phyloP scores from a whole-genome alignment of 202 grass and related monocot species.

The Schoenoplectus triqueter region DNA sequence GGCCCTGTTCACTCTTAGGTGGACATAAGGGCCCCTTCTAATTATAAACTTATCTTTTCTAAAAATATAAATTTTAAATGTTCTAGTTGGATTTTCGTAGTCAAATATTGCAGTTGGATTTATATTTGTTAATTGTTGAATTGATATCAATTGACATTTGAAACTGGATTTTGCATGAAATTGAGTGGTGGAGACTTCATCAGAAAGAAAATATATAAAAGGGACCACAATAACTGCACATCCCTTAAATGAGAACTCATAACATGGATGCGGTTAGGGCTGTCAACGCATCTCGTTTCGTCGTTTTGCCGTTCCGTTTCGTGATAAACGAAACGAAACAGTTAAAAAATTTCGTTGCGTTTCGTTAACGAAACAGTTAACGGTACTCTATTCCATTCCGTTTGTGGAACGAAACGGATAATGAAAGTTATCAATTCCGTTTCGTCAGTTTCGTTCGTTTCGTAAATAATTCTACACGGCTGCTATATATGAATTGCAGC shows the following conservation, averaged over 20 bases:
- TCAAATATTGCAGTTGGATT: too few species aligned
- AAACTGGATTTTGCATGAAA: conserved; percentile 18
- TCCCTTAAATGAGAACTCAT: conserved; percentile 31
- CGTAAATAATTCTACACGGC: too few species aligned
- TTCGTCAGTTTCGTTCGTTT: too few species aligned
- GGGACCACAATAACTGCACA: conserved; percentile 33
- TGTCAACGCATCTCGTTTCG: too few species aligned
- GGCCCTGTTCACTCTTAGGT: conserved; percentile 26
- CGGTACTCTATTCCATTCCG: too few species aligned
- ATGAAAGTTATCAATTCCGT: too few species aligned
- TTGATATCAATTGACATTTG: conserved; percentile 14
- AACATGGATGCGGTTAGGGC: conserved; percentile 33
- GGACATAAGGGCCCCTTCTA: conserved; percentile 7
- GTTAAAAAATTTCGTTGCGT: too few species aligned
- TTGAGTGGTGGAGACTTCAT: conserved; percentile 8
- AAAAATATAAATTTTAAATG: conserved; percentile 1
- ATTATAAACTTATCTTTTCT: conserved; percentile 24
- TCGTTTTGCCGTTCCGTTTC: too few species aligned
- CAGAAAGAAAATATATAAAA: neutral
- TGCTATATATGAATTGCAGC: too few species aligned
- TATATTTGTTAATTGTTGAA: neutral
- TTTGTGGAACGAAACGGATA: too few species aligned
- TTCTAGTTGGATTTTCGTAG: neutral
- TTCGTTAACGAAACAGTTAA: too few species aligned
- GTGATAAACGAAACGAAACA: too few species aligned